phyloP scores from a whole-genome alignment of 352 stramenopile genomes.

The Phytopythium montanum region DNA sequence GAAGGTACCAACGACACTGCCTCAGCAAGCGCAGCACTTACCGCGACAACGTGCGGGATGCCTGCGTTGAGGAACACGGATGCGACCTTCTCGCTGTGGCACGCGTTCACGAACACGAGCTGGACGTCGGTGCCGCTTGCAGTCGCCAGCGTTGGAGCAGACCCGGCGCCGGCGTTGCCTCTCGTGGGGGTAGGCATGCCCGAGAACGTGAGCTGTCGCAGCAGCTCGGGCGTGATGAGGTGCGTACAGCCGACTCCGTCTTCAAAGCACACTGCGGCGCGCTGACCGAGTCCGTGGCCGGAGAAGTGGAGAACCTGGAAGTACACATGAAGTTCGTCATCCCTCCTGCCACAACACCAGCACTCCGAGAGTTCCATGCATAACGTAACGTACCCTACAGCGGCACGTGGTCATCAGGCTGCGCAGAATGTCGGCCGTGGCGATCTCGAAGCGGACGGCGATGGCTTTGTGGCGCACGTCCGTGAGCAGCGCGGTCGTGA shows the following conservation, averaged over 20 bases:
- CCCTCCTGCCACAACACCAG: not conserved
- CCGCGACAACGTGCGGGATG: conserved; percentile 89
- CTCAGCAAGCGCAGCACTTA: conserved; percentile 16
- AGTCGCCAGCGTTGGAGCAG: not conserved
- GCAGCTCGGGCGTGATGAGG: conserved; percentile 59
- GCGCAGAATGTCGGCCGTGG: conserved; percentile 67
- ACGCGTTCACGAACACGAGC: conserved; percentile 83
- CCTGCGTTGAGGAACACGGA: conserved; percentile 87
- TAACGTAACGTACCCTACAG: conserved; percentile 18
- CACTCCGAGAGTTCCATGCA: not conserved
- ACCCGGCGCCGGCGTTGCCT: conserved; percentile 3
- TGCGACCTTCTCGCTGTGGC: conserved; percentile 84
- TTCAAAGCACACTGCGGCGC: conserved; percentile 76
- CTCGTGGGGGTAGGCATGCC: conserved; percentile 16
- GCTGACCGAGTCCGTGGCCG: conserved; percentile 63
- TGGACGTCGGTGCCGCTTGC: conserved; percentile 25
- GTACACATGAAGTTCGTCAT: not conserved
- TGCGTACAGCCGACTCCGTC: conserved; percentile 70
- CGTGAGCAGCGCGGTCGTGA: conserved; percentile 64
- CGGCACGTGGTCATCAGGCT: conserved; percentile 76
- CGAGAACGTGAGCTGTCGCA: conserved; percentile 70
- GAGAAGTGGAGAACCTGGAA: conserved; percentile 70
- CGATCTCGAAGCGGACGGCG: conserved; percentile 74
- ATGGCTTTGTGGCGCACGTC: conserved; percentile 75
- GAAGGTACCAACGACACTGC: not conserved